phyloP scores from a whole-genome alignment of 371 early-diverging fungal genomes.

The Fennellomyces sp. region DNA sequence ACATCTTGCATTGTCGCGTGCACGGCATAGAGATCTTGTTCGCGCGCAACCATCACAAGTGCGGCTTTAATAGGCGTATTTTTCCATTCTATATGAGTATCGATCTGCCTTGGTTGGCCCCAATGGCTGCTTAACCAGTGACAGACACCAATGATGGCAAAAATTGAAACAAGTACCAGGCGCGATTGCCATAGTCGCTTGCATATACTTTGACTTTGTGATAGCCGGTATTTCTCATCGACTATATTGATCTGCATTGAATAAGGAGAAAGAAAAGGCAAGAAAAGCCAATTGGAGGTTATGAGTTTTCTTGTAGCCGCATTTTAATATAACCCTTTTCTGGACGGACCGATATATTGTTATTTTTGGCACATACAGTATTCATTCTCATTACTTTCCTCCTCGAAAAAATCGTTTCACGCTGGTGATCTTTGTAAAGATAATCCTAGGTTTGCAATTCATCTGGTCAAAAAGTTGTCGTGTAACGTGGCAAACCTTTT shows the following conservation, averaged over 20 bases:
- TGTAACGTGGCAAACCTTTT: too few relatives aligned
- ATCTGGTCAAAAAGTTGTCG: too few relatives aligned
- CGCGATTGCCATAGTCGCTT: background rate
- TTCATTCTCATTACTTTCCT: too few relatives aligned
- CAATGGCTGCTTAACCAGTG: too few relatives aligned
- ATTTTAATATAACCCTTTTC: background rate
- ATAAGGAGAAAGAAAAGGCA: background rate
- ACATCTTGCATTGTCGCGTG: slow-evolving; percentile 32
- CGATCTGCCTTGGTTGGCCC: too few relatives aligned
- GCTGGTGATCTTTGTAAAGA: too few relatives aligned
- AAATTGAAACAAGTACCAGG: too few relatives aligned
- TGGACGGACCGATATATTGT: too few relatives aligned
- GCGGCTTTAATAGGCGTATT: slow-evolving; percentile 25
- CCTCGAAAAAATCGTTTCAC: too few relatives aligned
- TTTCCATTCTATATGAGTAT: background rate
- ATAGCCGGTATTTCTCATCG: background rate
- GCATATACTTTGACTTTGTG: background rate
- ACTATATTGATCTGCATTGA: background rate
- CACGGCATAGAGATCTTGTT: slow-evolving; percentile 24
- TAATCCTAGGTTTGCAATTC: too few relatives aligned
- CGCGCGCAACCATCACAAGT: slow-evolving; percentile 25
- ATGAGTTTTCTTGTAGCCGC: background rate
- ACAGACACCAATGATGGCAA: too few relatives aligned
- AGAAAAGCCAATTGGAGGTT: background rate
- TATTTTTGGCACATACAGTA: too few relatives aligned